These are phyloP conservation scores for Rubroboletus satanas DNA, from an alignment of 768 basidiomycete genomes.

Conservation along the genomic window DNA sequence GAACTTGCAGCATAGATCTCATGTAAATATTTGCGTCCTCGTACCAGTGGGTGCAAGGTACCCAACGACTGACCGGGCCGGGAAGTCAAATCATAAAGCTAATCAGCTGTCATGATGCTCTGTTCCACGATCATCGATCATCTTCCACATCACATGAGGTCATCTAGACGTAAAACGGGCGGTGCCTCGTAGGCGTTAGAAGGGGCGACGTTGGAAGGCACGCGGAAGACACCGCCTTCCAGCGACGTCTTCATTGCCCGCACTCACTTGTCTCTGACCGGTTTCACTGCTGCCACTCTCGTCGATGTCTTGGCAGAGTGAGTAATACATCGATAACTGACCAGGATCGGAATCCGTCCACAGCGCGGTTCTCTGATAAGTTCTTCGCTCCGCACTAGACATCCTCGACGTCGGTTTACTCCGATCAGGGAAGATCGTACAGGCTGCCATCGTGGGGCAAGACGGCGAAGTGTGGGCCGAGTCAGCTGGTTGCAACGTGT, in stretches of 20 bases:
- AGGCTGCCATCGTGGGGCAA: slow-evolving; percentile 53
- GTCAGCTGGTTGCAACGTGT: slow-evolving; percentile 25
- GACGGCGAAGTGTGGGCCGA: slow-evolving; percentile 33
- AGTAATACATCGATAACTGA: slow-evolving; percentile 1
- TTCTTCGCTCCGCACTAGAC: slow-evolving; percentile 39
- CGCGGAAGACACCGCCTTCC: not conserved
- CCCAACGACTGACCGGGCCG: not conserved
- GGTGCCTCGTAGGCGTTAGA: slow-evolving; percentile 3
- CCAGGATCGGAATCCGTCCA: not conserved
- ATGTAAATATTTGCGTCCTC: not conserved
- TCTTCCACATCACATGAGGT: not conserved
- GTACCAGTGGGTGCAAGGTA: not conserved
- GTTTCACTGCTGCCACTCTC: not conserved
- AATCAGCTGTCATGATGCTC: not conserved
- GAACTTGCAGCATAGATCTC: not conserved
- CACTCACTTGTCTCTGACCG: not conserved
- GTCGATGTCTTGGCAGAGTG: slow-evolving; percentile 29
- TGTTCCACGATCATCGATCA: not conserved
- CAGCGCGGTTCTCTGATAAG: not conserved
- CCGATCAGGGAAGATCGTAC: slow-evolving; percentile 64
- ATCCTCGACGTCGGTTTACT: slow-evolving; percentile 83
- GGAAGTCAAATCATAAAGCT: not conserved
- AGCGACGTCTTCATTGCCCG: not conserved
- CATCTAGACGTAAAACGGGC: not conserved
- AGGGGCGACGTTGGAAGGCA: not conserved